Evolutionary conservation across 805 yeast genomes (phyloP).

Genomic region (Kluyveromyces aestuarii): DNA sequence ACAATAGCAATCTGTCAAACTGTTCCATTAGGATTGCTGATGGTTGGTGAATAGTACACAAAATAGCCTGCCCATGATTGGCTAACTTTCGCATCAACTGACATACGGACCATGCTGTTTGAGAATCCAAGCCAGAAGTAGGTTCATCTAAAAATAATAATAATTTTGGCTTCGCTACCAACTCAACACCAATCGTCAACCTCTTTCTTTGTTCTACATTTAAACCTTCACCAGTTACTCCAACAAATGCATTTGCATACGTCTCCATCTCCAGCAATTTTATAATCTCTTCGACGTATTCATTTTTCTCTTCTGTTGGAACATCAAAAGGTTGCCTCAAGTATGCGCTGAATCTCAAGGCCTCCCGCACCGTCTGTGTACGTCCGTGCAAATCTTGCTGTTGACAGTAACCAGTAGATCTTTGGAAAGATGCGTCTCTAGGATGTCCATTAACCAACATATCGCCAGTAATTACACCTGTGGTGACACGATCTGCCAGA

Average conservation of each 20-base stretch:
- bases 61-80: conserved; percentile 55
- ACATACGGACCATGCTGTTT: conserved; percentile 52
- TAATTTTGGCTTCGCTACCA: conserved; percentile 52
- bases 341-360: conserved; percentile 52
- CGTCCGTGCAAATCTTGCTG: conserved; percentile 63
- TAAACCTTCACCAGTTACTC: conserved; percentile 55
- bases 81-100: conserved; percentile 49
- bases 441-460: conserved; percentile 48
- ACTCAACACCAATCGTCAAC: conserved; percentile 53
- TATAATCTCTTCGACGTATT: conserved; percentile 54
- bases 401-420: conserved; percentile 60
- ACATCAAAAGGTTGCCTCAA: conserved; percentile 48
- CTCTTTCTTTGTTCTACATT: conserved; percentile 54
- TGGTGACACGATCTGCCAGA: conserved; percentile 47
- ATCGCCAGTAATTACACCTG: conserved; percentile 58
- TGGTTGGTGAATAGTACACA: conserved; percentile 65
- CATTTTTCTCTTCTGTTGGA: conserved; percentile 44
- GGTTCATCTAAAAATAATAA: conserved; percentile 55
- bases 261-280: conserved; percentile 51
- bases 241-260: conserved; percentile 64
- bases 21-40: conserved; percentile 54
- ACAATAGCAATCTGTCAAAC: conserved; percentile 50
- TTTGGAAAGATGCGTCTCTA: conserved; percentile 42
- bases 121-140: conserved; percentile 54
- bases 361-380: conserved; percentile 62